Conservation (phyloP, 1,284 basidiomycete species). For the Microbotryum saponariae region DNA sequence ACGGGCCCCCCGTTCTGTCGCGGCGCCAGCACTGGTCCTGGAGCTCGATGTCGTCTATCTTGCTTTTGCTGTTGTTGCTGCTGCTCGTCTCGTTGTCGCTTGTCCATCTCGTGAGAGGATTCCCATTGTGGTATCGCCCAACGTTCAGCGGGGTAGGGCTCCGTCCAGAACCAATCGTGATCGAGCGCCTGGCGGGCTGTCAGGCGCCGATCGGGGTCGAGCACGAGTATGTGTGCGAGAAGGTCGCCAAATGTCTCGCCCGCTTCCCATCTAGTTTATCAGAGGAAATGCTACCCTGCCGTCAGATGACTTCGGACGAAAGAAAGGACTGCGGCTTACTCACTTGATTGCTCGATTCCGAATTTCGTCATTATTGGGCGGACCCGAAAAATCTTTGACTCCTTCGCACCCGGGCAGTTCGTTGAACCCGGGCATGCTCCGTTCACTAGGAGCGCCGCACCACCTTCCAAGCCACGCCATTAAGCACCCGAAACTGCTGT, state of each 20-base stretch:
- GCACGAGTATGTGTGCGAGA: constrained; percentile 45
- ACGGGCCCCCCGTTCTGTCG: too few relatives aligned
- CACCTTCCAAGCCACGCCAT: constrained; percentile 1
- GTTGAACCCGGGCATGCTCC: constrained; percentile 20
- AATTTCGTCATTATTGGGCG: not conserved
- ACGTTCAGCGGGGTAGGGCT: constrained; percentile 37
- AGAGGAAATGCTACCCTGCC: too few relatives aligned
- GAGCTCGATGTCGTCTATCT: too few relatives aligned
- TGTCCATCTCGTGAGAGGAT: not conserved
- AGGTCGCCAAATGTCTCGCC: constrained; percentile 39
- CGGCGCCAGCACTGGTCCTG: too few relatives aligned
- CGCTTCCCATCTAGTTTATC: constrained; percentile 2
- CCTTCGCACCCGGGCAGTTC: constrained; percentile 70
- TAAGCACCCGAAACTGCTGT: not conserved
- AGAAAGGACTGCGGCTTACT: too few relatives aligned
- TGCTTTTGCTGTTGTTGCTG: too few relatives aligned
- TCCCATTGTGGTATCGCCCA: not conserved
- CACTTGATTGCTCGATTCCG: too few relatives aligned
- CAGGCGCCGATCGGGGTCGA: constrained; percentile 49
- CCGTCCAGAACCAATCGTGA: constrained; percentile 59
- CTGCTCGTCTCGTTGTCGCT: not conserved
- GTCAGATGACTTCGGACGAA: too few relatives aligned
- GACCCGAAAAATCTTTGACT: constrained; percentile 34
- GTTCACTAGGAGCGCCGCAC: constrained; percentile 20
- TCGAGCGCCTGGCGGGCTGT: constrained; percentile 48